Evolutionary conservation across 352 stramenopile species (phyloP).

Genomic region (Globisporangium alternatum): DNA sequence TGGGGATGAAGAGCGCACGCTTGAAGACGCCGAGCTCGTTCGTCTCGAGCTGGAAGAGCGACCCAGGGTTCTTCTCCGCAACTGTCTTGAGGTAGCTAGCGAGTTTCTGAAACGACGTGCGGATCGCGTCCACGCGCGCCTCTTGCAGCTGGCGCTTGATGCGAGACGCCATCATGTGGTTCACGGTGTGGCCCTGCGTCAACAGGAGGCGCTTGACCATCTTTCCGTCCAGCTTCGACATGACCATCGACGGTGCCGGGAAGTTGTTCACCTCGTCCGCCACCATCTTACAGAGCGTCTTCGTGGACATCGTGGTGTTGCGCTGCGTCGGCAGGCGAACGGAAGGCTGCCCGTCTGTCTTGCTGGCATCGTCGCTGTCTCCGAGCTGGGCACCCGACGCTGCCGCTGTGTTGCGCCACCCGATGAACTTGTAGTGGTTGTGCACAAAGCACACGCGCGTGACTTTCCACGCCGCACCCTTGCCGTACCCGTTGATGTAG

Average conservation of each 20-base stretch:
- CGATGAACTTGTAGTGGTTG: conserved; percentile 87
- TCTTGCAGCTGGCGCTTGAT: conserved; percentile 74
- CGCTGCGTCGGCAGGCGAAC: conserved; percentile 36
- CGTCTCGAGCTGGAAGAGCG: conserved; percentile 50
- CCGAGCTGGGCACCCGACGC: not conserved
- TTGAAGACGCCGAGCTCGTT: conserved; percentile 51
- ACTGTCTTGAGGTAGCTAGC: conserved; percentile 59
- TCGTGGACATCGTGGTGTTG: conserved; percentile 82
- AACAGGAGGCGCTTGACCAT: conserved; percentile 69
- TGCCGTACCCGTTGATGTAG: conserved; percentile 80
- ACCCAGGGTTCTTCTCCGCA: conserved; percentile 64
- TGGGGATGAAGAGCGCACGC: conserved; percentile 61
- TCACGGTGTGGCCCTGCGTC: conserved; percentile 67
- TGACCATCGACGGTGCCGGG: conserved; percentile 49
- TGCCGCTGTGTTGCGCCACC: conserved; percentile 32
- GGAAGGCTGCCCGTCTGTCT: not conserved
- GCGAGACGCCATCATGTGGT: conserved; percentile 84
- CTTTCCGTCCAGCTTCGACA: conserved; percentile 74
- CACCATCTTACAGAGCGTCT: conserved; percentile 70
- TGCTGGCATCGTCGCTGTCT: not conserved
- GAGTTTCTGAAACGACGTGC: conserved; percentile 66
- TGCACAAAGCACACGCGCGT: conserved; percentile 72
- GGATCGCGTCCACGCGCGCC: conserved; percentile 49
- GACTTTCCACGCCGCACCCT: conserved; percentile 66
- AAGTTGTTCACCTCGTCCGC: conserved; percentile 65